Base-by-base conservation (phyloP, 1,284 basidiomycete genomes). In the Neotropicomus parvogracilis region DNA sequence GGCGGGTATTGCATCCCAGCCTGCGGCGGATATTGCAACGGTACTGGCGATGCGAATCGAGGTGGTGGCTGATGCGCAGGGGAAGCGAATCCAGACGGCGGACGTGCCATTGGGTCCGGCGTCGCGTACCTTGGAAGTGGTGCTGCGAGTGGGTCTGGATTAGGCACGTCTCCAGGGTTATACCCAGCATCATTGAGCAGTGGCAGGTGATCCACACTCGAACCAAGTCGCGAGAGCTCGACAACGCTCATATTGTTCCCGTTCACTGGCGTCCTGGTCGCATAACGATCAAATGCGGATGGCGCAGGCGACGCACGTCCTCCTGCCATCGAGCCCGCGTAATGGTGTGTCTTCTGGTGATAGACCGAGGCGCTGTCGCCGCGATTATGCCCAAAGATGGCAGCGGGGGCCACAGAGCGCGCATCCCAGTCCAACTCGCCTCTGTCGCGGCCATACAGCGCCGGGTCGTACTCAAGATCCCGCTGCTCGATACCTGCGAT, bases 371-470 rank as follows among this genome's bases (percentile, higher is more conserved):
- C 66, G n/a, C 54, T 67, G 20, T 65, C 66, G 7, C 39, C 52
- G 3, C 49, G 62, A 28, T 66, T 65, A 49, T 74, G 70, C 13
- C 66, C 71, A 46, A 86, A 70, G 33, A 83, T 58, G 28, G 71
- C 75, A 4, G 78, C 74, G 7, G 87, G 83, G 9, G 81, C 73
- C 45, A 88, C 72, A 0, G 86, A 89, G 12, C 81, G 79, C 35
- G 75, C 71, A 57, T 91, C 88, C 88, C 86, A 91, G 58, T 91
- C 88, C 44, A 81, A 59, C 60, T 91, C 88, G 36, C 87, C 88
- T 52, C 85, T 75, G 62, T 91, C 88, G 21, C 87, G 81, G 56
- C 75, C 76, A 58, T 90, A 91, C 16, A 88, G 65, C 4, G 66
- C 71, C 20, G 83, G 85, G 57, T 90, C 88, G 63, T 88, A 89